These are phyloP conservation scores for Stephania japonica DNA, from an alignment of 164 flowering plant species.

Conservation along the genomic window DNA sequence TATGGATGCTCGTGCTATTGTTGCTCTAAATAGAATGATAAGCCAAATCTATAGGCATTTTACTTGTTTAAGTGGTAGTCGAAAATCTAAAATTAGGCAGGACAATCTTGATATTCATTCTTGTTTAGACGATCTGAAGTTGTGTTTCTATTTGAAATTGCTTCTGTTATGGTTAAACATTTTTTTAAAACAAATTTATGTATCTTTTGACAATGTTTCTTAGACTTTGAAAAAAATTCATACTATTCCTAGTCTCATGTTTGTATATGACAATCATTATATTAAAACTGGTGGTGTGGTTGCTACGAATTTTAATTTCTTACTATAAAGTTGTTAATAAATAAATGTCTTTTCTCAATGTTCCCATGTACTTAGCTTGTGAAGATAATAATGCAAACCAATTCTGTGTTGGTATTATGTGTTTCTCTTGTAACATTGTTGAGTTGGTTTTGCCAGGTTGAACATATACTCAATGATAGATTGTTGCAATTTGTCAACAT, in stretches of 20 bases:
- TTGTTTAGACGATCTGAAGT: not conserved
- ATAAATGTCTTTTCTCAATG: not conserved
- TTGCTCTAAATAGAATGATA: not conserved
- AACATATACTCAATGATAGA: conserved; percentile 38
- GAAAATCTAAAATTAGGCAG: not conserved
- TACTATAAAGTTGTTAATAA: not conserved
- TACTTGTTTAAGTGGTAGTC: not conserved
- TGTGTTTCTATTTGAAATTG: not conserved
- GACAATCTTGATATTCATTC: not conserved
- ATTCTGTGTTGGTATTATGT: not conserved
- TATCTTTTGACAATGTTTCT: not conserved
- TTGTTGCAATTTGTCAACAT: conserved; percentile 34
- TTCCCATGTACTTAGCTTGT: not conserved
- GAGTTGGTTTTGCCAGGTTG: conserved; percentile 36
- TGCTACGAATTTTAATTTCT: not conserved
- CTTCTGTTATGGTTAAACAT: no score
- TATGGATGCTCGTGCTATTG: conserved; percentile 16
- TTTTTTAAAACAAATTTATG: no score
- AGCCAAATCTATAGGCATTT: not conserved
- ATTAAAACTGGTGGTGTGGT: not conserved
- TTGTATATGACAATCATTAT: not conserved
- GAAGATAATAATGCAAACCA: not conserved
- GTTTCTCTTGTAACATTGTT: conserved; percentile 6
- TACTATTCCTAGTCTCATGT: not conserved
- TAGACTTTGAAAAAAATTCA: not conserved